A percentile compares a stretch with the other conserved stretches of the same genome.
Evolutionary conservation across 768 basidiomycete genomes (phyloP).

Genomic region (Kwoniella newhampshirensis): DNA sequence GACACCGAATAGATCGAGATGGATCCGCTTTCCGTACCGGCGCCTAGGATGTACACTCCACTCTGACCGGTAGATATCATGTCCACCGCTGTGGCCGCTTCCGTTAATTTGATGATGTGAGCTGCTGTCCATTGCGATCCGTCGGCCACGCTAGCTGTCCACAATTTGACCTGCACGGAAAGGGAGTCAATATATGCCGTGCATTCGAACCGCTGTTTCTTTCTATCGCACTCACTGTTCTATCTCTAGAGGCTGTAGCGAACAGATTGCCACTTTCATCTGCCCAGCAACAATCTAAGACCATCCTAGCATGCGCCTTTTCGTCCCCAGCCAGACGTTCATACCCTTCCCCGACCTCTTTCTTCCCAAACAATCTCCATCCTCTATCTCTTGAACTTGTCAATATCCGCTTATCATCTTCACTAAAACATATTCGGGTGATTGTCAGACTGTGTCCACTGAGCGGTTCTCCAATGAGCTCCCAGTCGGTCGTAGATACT

Average conservation of each 20-base stretch:
- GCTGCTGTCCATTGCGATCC: conserved; percentile 60
- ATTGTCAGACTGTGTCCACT: conserved; percentile 84
- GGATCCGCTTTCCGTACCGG: conserved; percentile 80
- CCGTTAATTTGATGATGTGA: conserved; percentile 66
- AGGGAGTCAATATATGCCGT: background rate
- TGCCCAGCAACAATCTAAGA: conserved; percentile 94
- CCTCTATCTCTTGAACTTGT: conserved; percentile 88
- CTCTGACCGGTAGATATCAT: conserved; percentile 60
- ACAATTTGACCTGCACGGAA: conserved; percentile 73
- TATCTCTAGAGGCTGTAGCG: conserved; percentile 92
- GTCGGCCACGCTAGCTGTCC: conserved; percentile 58
- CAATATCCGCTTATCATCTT: conserved; percentile 72
- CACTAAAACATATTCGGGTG: conserved; percentile 85
- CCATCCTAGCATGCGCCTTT: conserved; percentile 85
- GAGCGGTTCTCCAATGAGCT: conserved; percentile 69
- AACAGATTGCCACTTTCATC: conserved; percentile 63
- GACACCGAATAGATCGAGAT: conserved; percentile 64
- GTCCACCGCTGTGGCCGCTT: conserved; percentile 80
- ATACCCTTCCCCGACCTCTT: conserved; percentile 58
- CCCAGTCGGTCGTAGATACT: conserved; percentile 71
- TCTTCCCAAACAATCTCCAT: conserved; percentile 75
- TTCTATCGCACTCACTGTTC: conserved; percentile 63
- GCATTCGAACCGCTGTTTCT: background rate
- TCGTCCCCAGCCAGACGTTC: conserved; percentile 63
- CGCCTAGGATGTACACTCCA: conserved; percentile 60